A percentile compares a stretch with the other conserved stretches of the same genome.
phyloP scores from a whole-genome alignment of 2,329 filamentous ascomycete genomes.

The Fonsecaea pugnacius region DNA sequence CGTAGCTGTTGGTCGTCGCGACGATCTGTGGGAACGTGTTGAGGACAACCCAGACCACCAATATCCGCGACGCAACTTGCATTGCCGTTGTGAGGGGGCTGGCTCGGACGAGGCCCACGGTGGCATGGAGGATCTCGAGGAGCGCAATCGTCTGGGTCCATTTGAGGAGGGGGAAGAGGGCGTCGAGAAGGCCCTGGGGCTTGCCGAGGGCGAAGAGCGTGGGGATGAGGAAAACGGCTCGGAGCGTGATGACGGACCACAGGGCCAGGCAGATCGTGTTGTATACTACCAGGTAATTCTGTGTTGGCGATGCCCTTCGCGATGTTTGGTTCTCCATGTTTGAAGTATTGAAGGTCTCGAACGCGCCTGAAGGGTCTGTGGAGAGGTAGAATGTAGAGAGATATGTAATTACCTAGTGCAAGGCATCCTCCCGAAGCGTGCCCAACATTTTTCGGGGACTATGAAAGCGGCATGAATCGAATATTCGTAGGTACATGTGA shows the following conservation, averaged over 20 bases:
- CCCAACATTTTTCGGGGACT: no score
- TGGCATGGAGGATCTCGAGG: constrained; percentile 81
- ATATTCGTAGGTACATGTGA: neutral
- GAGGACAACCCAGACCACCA: constrained; percentile 87
- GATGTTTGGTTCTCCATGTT: constrained; percentile 5
- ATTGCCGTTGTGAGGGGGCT: constrained; percentile 83
- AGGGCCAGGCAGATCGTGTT: constrained; percentile 76
- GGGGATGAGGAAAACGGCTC: constrained; percentile 63
- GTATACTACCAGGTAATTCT: constrained; percentile 79
- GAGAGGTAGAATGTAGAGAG: neutral
- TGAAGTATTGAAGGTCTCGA: neutral
- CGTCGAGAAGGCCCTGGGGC: constrained; percentile 51
- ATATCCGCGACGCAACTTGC: constrained; percentile 84
- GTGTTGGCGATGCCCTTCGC: constrained; percentile 1
- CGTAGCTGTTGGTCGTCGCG: constrained; percentile 60
- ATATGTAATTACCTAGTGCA: no score
- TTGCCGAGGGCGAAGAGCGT: constrained; percentile 56
- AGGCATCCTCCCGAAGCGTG: no score
- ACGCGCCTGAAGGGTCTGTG: neutral
- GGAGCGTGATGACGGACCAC: constrained; percentile 77
- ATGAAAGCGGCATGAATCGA: no score
- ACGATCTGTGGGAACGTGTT: constrained; percentile 71
- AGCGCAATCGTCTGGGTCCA: constrained; percentile 82
- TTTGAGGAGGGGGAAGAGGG: constrained; percentile 49
- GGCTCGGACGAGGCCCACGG: constrained; percentile 79